Evolutionary conservation across 148 eudicot genomes (phyloP).

Genomic region (Rhododendron ovatum): DNA sequence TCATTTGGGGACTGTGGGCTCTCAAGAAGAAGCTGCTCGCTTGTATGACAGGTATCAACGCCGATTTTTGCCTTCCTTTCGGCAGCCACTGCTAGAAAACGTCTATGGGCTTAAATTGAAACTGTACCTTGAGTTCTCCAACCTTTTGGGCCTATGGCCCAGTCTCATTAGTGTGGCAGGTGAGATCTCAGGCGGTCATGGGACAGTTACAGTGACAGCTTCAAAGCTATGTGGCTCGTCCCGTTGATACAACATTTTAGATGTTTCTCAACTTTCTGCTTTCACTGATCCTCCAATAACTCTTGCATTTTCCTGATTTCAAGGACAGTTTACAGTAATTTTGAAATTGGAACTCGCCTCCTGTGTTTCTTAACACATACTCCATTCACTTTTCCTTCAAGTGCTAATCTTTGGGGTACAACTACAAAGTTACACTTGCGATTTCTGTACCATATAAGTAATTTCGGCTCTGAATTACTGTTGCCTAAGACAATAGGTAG

Average conservation of each 20-base stretch:
- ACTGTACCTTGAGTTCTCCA: neutral
- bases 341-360: neutral
- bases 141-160: slow-evolving; percentile 1
- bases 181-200: neutral
- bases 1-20: slow-evolving; percentile 83
- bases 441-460: neutral
- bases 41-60: slow-evolving; percentile 73
- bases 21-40: slow-evolving; percentile 84
- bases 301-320: neutral
- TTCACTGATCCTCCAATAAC: neutral
- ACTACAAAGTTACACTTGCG: neutral
- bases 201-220: neutral
- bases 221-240: neutral
- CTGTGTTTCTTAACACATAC: neutral
- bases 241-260: neutral
- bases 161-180: neutral
- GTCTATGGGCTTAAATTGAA: neutral
- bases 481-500: neutral
- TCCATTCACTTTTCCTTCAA: neutral
- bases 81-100: neutral
- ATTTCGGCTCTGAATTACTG: neutral
- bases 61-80: neutral
- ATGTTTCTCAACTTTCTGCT: neutral
- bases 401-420: neutral
- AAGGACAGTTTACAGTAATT: neutral